phyloP scores from a whole-genome alignment of 73 alveolate genomes.

The Paramecium sexaurelia region DNA sequence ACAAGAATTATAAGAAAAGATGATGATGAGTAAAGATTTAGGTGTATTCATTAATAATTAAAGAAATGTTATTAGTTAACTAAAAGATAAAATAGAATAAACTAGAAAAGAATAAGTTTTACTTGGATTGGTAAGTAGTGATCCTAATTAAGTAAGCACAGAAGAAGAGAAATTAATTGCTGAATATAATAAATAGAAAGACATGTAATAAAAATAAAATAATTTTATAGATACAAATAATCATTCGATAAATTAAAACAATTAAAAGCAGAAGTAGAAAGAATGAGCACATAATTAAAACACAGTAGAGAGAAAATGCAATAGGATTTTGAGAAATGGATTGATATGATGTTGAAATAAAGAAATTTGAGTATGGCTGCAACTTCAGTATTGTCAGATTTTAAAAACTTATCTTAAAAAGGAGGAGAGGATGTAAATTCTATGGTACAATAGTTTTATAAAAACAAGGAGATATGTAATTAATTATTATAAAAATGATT shows the following conservation, averaged over 20 bases:
- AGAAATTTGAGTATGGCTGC: not conserved
- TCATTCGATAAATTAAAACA: slow-evolving; percentile 76
- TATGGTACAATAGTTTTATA: slow-evolving; percentile 15
- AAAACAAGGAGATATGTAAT: slow-evolving; percentile 35
- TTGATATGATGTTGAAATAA: slow-evolving; percentile 80
- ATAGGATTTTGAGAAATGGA: slow-evolving; percentile 88
- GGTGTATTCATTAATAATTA: slow-evolving; percentile 76
- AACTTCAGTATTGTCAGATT: not conserved
- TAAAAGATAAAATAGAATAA: slow-evolving; percentile 79
- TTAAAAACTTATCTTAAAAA: not conserved
- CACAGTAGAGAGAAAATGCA: slow-evolving; percentile 78
- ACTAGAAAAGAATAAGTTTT: slow-evolving; percentile 86
- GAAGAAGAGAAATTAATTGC: slow-evolving; percentile 77
- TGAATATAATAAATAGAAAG: slow-evolving; percentile 69
- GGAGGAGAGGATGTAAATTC: slow-evolving; percentile 32
- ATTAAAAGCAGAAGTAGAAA: slow-evolving; percentile 85
- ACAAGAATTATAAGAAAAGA: slow-evolving; percentile 74
- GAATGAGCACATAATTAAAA: slow-evolving; percentile 74
- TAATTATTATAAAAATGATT: slow-evolving; percentile 49
- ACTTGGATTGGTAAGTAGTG: slow-evolving; percentile 79
- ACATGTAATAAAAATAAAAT: slow-evolving; percentile 22
- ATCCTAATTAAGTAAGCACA: slow-evolving; percentile 70
- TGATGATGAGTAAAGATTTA: slow-evolving; percentile 75
- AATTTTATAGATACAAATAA: slow-evolving; percentile 52
- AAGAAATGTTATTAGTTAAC: slow-evolving; percentile 71